Evolutionary conservation across 2,329 filamentous ascomycete genomes (phyloP).

Genomic region (Arthrobotrys conoides): DNA sequence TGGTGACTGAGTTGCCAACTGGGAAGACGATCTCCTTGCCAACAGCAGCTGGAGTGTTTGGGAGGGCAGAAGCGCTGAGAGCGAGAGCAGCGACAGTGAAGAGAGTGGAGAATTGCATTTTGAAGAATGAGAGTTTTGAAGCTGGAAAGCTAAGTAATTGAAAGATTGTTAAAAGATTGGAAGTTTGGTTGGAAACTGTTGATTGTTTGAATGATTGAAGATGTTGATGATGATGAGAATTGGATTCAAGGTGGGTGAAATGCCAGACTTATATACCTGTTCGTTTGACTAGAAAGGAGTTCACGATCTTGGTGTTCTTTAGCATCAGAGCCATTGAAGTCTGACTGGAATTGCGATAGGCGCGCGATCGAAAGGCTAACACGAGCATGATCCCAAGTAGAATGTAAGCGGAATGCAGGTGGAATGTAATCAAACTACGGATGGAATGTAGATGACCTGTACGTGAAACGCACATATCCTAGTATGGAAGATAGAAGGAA

Average conservation of each 20-base stretch:
- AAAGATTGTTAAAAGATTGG: not conserved
- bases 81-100: not conserved
- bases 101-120: not conserved
- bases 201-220: not conserved
- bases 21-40: no score
- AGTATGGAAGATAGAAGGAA: no score
- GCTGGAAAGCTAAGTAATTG: not conserved
- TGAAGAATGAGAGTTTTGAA: not conserved
- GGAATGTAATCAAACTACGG: no score
- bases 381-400: not conserved
- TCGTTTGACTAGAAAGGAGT: no score
- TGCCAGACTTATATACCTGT: not conserved
- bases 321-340: not conserved
- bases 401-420: not conserved
- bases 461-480: no score
- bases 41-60: no score
- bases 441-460: no score
- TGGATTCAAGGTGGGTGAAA: not conserved
- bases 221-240: conserved; percentile 3
- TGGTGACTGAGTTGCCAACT: not conserved
- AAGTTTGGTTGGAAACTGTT: not conserved
- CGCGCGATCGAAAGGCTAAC: not conserved
- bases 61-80: not conserved
- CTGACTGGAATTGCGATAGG: not conserved
- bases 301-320: no score